Evolutionary conservation across 345 rosid species (phyloP), one percentile per base, ranked within the genome.

Genomic region (Camelina laxa): DNA sequence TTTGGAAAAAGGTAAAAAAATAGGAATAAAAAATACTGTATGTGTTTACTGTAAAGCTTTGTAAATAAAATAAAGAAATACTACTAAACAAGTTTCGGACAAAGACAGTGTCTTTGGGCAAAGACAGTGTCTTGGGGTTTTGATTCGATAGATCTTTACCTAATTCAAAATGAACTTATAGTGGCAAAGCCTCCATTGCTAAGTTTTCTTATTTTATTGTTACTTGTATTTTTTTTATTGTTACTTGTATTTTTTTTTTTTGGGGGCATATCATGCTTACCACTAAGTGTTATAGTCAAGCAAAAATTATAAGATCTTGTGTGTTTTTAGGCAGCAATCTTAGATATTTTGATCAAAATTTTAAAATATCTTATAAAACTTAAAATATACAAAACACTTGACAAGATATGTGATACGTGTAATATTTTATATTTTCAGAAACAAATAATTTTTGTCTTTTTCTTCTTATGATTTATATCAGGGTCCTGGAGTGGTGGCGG

Each of bases 1-100:
- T 76, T 76, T 12, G 70, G 51, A 35, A 62, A 69, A 76, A 76
- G 80, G 70, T 69, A 69, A 61, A 61, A 24, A 24, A 24, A 24
- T 24, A 24, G 27, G 27, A 24, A 24, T 27, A 27, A 27, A 27
- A 4, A 27, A 4, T 27, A 27, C 30, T 27, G 27, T 54, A 69
- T 21, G n/a, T 60, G 58, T 61, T 60, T 61, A 76, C 67, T 60
- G 38, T 75, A 75, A 68, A 60, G 42, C 17, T 51, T 51, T 4
- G 11, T 51, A 33, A 61, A 15, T 38, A 39, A 31, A 51, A 50
- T 20, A 39, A 20, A 9, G 27, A 67, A 60, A 58, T 38, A 59
- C 53, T 35, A 66, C 33, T 75, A 60, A 58, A 49, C 30, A 4
- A 27, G 30, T 27, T 27, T 27, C 5, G 30, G 30, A 27, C 30